Evolutionary conservation across 2,329 filamentous ascomycete genomes (phyloP).

Genomic region (Monosporascus sp.): DNA sequence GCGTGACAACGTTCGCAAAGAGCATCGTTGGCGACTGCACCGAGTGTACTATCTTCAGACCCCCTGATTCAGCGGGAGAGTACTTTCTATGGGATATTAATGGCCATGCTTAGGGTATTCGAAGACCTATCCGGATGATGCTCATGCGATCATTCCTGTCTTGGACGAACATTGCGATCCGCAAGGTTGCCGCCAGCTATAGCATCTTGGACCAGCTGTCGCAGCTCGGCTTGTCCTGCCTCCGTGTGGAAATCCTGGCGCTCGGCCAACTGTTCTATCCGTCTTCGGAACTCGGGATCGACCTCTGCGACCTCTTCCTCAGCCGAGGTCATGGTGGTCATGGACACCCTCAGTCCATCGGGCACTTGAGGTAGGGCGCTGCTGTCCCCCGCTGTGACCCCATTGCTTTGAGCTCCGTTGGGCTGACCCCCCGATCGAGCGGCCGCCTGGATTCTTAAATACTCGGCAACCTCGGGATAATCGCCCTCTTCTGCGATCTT

Average conservation of each 20-base stretch:
- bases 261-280: conserved; percentile 84
- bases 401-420: conserved; percentile 21
- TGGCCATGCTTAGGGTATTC: conserved; percentile 18
- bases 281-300: conserved; percentile 75
- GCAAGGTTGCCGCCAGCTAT: conserved; percentile 60
- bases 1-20: conserved; percentile 45
- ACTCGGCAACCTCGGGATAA: conserved; percentile 68
- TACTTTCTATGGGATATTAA: conserved; percentile 58
- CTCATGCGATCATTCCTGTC: conserved; percentile 43
- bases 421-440: conserved; percentile 20
- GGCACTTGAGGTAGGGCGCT: conserved; percentile 56
- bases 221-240: conserved; percentile 72
- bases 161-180: conserved; percentile 59
- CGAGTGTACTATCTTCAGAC: conserved; percentile 50
- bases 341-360: conserved; percentile 68
- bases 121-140: background rate
- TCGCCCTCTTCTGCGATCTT: conserved; percentile 76
- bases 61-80: conserved; percentile 42
- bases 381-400: conserved; percentile 27
- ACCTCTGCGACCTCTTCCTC: conserved; percentile 57
- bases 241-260: conserved; percentile 78
- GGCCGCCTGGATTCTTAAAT: conserved; percentile 45
- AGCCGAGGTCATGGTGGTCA: conserved; percentile 66
- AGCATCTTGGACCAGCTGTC: conserved; percentile 75
- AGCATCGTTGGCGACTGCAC: conserved; percentile 37